These are phyloP conservation scores for Neofusicoccum ribis DNA, from an alignment of 2,329 filamentous ascomycete genomes.

Conservation along the genomic window DNA sequence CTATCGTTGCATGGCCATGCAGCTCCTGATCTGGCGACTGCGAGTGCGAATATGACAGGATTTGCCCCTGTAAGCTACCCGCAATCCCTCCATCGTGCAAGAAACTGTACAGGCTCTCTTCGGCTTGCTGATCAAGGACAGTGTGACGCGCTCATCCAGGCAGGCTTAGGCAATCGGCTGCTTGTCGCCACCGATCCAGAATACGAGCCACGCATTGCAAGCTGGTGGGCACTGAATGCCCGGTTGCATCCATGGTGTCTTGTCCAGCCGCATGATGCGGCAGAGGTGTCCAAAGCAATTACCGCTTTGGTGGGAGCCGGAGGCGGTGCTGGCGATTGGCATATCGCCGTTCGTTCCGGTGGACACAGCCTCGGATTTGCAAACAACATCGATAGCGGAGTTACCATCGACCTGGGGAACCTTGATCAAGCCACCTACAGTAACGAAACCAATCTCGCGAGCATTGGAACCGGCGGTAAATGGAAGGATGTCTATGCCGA, in stretches of 20 bases:
- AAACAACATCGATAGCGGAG: slow-evolving; percentile 30
- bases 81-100: no score
- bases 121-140: neutral
- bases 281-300: neutral
- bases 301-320: neutral
- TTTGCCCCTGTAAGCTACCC: neutral
- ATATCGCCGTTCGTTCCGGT: neutral
- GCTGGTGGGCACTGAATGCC: neutral
- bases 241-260: neutral
- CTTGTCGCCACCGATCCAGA: neutral
- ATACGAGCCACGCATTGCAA: neutral
- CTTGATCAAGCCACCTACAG: slow-evolving; percentile 28
- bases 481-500: slow-evolving; percentile 28
- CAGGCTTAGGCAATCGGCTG: neutral
- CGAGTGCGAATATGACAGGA: neutral
- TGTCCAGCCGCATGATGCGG: neutral
- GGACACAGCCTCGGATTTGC: slow-evolving; percentile 28
- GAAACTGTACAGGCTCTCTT: no score
- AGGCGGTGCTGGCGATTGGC: neutral
- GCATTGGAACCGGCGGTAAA: slow-evolving; percentile 28
- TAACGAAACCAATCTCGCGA: slow-evolving; percentile 25
- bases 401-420: slow-evolving; percentile 31
- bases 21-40: neutral
- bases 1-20: neutral
- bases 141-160: neutral